These are phyloP conservation scores for Conringia planisiliqua DNA, from an alignment of 345 rosid species.

Conservation along the genomic window DNA sequence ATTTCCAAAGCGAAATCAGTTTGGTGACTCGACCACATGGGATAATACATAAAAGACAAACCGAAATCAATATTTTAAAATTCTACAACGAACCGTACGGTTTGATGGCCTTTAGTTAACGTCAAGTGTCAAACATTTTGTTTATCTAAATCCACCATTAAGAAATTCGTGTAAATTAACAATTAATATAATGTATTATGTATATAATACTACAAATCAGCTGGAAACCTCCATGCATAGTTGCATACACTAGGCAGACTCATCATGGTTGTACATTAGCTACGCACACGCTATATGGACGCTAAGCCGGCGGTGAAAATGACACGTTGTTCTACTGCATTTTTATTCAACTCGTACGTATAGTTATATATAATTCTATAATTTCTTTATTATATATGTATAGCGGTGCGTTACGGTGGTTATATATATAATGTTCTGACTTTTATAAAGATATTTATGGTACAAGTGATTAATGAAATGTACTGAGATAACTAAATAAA, in stretches of 20 bases:
- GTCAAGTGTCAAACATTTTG: constrained; percentile 4
- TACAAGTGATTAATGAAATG: constrained; percentile 3
- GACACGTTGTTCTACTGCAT: constrained; percentile 2
- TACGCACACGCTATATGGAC: background rate
- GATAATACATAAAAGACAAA: constrained; percentile 6
- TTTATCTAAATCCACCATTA: background rate
- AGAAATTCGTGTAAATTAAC: background rate
- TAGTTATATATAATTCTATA: background rate
- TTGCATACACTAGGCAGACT: background rate
- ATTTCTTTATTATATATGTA: background rate
- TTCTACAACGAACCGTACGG: constrained; percentile 6
- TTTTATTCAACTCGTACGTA: constrained; percentile 2
- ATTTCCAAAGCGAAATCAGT: background rate
- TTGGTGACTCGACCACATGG: constrained; percentile 24
- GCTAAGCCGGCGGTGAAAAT: constrained; percentile 15
- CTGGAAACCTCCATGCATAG: no score
- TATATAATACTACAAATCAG: no score
- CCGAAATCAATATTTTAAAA: background rate
- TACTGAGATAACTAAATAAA: background rate
- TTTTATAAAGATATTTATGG: background rate
- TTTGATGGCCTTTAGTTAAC: background rate
- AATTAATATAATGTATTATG: no score
- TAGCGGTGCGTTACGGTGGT: background rate
- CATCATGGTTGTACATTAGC: constrained; percentile 6
- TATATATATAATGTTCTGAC: constrained; percentile 7